A percentile compares a stretch with the other conserved stretches of the same genome.
Evolutionary conservation across 2,329 filamentous ascomycete genomes (phyloP).

Genomic region (Exophiala oligosperma): DNA sequence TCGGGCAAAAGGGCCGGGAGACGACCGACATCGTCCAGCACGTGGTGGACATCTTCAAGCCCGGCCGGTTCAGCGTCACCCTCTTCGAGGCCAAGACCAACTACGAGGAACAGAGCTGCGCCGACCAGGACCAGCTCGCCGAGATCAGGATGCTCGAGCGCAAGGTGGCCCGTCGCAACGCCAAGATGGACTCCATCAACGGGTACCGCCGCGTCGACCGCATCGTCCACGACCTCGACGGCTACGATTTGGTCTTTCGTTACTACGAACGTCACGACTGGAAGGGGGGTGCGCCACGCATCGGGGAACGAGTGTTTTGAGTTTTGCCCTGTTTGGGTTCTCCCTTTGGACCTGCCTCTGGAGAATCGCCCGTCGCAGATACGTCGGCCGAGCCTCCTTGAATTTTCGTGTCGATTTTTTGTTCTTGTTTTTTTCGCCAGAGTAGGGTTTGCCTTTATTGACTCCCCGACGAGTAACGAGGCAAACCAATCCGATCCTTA

Average conservation of each 20-base stretch:
- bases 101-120: conserved; percentile 40
- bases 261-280: conserved; percentile 93
- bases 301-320: conserved; percentile 50
- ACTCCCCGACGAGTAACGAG: too few relatives aligned
- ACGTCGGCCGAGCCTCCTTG: too few relatives aligned
- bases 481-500: too few relatives aligned
- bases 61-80: conserved; percentile 95
- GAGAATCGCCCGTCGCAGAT: too few relatives aligned
- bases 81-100: conserved; percentile 83
- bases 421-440: too few relatives aligned
- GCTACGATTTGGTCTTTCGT: conserved; percentile 93
- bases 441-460: too few relatives aligned
- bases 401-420: too few relatives aligned
- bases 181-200: conserved; percentile 71
- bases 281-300: conserved; percentile 62
- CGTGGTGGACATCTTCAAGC: conserved; percentile 93
- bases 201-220: conserved; percentile 90
- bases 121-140: conserved; percentile 35
- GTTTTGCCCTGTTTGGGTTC: too few relatives aligned
- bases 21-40: conserved; percentile 90
- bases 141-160: conserved; percentile 45
- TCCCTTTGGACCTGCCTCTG: too few relatives aligned
- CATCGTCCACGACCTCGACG: conserved; percentile 95
- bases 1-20: conserved; percentile 80
- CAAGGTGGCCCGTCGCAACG: conserved; percentile 44